Evolutionary conservation across 805 yeast species (phyloP), one percentile per base, ranked within the genome.

Genomic region (Limtongozyma cylindracea): DNA sequence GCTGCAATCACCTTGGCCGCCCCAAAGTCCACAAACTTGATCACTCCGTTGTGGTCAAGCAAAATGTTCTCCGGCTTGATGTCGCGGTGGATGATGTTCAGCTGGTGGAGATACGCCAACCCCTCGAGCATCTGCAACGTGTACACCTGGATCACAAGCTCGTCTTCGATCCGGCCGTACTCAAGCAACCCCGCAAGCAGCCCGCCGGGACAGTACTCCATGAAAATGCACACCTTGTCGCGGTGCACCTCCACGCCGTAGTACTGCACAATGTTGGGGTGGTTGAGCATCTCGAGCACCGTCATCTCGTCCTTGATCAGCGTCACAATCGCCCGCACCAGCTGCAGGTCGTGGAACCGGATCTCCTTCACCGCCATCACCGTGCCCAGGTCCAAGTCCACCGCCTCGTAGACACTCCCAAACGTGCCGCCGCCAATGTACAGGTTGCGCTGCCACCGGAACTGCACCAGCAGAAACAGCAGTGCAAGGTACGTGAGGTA

Each of bases 141-240:
- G 39, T 82, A 84, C 14, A 82, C 71, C 41, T 80, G 93, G 15
- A 78, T 68, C 6, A 88, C 88, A 43, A 74, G 58, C 39, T 88
- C 98, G 43, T 88, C 96, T 39, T 80, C 95, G 33, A 88, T 80
- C 27, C 95, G 53, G 7, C 98, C 96, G 39, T 80, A 88, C 25
- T 76, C 80, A 28, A 88, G 53, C 20, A 82, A 47, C 5, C 74
- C 64, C 0, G 93, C 78, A 26, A 88, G 51, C 0, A 96, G 82
- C 2, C 96, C 96, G 18, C 94, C 82, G 33, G 82, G 91, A 50
- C 98, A 88, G 45, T 62, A 82, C 45, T 88, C 98, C 98, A 88
- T 88, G 41, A 88, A 88, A 16, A 88, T 70, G 41, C 78, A 82
- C 10, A 88, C 95, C 30, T 76, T 65, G 42, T 88, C 96, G 24